Percentiles rank a stretch among this genome's conserved stretches.
Evolutionary conservation across 2,329 filamentous ascomycete species (phyloP).

Genomic region (Stagonosporopsis tanaceti): DNA sequence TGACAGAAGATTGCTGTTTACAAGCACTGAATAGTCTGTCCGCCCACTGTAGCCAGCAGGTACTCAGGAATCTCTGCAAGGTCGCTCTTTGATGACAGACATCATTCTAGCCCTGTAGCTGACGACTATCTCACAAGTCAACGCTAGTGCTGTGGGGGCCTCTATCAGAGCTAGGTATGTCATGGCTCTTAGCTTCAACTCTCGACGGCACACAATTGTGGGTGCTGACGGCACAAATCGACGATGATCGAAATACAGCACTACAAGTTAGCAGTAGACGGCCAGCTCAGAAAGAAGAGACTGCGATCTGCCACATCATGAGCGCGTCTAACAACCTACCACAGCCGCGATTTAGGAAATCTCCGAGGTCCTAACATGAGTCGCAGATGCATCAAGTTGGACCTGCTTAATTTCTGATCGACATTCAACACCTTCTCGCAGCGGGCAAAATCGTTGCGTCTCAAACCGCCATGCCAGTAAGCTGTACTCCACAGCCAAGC

Average conservation of each 20-base stretch:
- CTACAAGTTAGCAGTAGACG: background rate
- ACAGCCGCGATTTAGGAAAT: background rate
- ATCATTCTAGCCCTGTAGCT: background rate
- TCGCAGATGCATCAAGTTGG: conserved; percentile 5
- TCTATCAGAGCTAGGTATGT: too few relatives aligned
- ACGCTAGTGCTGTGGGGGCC: background rate
- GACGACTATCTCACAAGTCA: background rate
- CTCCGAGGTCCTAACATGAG: conserved; percentile 4
- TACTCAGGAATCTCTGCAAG: too few relatives aligned
- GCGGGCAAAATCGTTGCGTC: too few relatives aligned
- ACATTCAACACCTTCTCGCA: background rate
- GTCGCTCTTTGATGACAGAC: background rate
- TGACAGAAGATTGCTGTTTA: background rate
- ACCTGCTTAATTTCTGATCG: background rate
- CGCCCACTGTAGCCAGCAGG: too few relatives aligned
- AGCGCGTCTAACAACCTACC: background rate
- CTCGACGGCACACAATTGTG: too few relatives aligned
- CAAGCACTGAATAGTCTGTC: too few relatives aligned
- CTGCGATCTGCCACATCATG: background rate
- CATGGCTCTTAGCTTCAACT: too few relatives aligned
- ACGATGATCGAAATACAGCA: background rate
- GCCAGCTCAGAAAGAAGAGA: too few relatives aligned
- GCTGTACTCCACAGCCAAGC: conserved; percentile 3
- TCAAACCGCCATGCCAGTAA: background rate
- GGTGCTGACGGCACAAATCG: too few relatives aligned